phyloP scores from a whole-genome alignment of 306 rosid genomes.

The Medicago ruthenica region DNA sequence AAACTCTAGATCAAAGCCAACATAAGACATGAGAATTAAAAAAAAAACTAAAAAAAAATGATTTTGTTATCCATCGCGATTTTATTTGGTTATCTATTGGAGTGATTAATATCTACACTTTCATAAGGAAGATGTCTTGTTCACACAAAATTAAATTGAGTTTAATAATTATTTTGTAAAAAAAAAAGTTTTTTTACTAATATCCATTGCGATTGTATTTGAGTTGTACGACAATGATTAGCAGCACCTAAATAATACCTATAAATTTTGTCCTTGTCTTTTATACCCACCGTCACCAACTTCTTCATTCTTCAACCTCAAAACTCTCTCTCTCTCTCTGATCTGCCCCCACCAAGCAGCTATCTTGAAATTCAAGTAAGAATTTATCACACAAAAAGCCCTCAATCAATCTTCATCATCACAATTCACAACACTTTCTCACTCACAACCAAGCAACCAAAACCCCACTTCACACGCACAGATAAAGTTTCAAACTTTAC shows the following conservation, averaged over 20 bases:
- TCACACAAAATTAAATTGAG: too few relatives aligned
- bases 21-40: too few relatives aligned
- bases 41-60: too few relatives aligned
- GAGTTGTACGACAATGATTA: background rate
- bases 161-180: too few relatives aligned
- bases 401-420: constrained; percentile 21
- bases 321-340: constrained; percentile 17
- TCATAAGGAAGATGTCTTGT: too few relatives aligned
- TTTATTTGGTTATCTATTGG: too few relatives aligned
- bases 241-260: background rate
- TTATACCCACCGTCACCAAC: background rate
- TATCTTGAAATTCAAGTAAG: constrained; percentile 73
- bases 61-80: too few relatives aligned
- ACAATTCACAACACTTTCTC: constrained; percentile 29
- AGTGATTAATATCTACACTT: too few relatives aligned
- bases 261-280: too few relatives aligned
- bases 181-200: too few relatives aligned
- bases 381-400: constrained; percentile 28
- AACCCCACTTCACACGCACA: constrained; percentile 37
- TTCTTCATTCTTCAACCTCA: background rate
- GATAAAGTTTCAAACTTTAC: constrained; percentile 32
- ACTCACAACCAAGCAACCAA: constrained; percentile 29
- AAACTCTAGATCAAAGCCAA: too few relatives aligned
- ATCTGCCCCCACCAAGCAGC: constrained; percentile 42
- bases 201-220: too few relatives aligned